These are phyloP conservation scores for Cryptosporidium muris DNA, from an alignment of 169 alveolate species.

Conservation along the genomic window DNA sequence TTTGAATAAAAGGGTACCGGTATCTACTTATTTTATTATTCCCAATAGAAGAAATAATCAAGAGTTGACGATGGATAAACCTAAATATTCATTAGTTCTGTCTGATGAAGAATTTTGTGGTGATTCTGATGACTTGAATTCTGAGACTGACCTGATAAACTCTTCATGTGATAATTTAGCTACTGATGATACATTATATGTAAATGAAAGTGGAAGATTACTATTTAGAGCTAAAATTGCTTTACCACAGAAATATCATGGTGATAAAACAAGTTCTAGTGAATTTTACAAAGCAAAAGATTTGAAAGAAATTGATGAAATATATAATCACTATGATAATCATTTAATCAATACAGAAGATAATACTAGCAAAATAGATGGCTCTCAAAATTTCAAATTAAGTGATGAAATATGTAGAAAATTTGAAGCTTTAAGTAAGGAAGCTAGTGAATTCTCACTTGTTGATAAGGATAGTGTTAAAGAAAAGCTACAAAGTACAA, in stretches of 20 bases:
- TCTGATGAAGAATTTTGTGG: no score
- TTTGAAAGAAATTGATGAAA: not conserved
- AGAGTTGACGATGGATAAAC: no score
- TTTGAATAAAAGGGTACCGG: no score
- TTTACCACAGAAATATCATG: slow-evolving; percentile 36
- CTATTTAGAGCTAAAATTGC: slow-evolving; percentile 27
- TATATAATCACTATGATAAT: not conserved
- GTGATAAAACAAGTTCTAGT: slow-evolving; percentile 10
- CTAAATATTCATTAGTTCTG: no score
- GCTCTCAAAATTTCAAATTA: slow-evolving; percentile 1
- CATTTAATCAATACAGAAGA: not conserved
- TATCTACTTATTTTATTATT: no score
- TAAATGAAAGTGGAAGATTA: slow-evolving; percentile 2
- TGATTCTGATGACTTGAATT: no score
- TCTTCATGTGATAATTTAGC: no score
- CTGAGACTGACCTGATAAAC: no score
- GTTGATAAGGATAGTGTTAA: slow-evolving; percentile 20
- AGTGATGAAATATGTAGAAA: slow-evolving; percentile 18
- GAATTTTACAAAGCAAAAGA: slow-evolving; percentile 7
- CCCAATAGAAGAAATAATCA: no score
- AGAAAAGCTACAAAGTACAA: not conserved
- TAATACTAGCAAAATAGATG: not conserved
- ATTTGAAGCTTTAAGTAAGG: slow-evolving; percentile 12
- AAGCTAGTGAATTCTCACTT: slow-evolving; percentile 22
- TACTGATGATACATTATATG: no score